phyloP scores from a whole-genome alignment of 352 stramenopile genomes.

The Globisporangium orthogonon region DNA sequence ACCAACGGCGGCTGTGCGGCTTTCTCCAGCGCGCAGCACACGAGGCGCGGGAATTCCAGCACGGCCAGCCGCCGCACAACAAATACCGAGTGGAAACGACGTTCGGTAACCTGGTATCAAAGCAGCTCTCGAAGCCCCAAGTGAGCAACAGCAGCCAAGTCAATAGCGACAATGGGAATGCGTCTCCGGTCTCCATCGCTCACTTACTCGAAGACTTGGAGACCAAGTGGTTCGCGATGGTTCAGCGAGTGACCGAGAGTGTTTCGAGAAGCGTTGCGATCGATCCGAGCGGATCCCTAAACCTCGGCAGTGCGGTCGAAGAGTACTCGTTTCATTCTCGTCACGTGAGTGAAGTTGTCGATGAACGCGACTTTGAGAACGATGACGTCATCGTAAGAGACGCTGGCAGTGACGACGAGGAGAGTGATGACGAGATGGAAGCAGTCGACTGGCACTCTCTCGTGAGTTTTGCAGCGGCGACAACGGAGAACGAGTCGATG shows the following conservation, averaged over 20 bases:
- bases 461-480: constrained; percentile 12
- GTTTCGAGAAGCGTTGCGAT: constrained; percentile 15
- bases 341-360: not conserved
- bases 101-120: constrained; percentile 60
- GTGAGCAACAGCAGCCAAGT: not conserved
- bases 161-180: not conserved
- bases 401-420: constrained; percentile 8
- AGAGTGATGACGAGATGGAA: constrained; percentile 29
- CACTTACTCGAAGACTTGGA: constrained; percentile 21
- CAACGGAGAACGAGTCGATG: constrained; percentile 1
- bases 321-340: constrained; percentile 39
- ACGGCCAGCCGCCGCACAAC: constrained; percentile 28
- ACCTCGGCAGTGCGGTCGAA: constrained; percentile 20
- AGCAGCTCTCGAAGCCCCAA: constrained; percentile 10
- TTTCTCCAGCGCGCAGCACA: constrained; percentile 47
- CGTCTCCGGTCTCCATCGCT: constrained; percentile 1
- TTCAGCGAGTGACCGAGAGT: constrained; percentile 20
- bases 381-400: constrained; percentile 2
- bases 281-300: constrained; percentile 25
- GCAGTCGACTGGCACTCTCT: constrained; percentile 52
- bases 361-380: constrained; percentile 3
- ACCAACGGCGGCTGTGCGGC: constrained; percentile 41
- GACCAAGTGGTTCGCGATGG: constrained; percentile 30
- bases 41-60: constrained; percentile 26
- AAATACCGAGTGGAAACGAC: constrained; percentile 54